Evolutionary conservation across 306 rosid species (phyloP), one percentile per base, ranked within the genome.

Genomic region (Psophocarpus tetragonolobus): DNA sequence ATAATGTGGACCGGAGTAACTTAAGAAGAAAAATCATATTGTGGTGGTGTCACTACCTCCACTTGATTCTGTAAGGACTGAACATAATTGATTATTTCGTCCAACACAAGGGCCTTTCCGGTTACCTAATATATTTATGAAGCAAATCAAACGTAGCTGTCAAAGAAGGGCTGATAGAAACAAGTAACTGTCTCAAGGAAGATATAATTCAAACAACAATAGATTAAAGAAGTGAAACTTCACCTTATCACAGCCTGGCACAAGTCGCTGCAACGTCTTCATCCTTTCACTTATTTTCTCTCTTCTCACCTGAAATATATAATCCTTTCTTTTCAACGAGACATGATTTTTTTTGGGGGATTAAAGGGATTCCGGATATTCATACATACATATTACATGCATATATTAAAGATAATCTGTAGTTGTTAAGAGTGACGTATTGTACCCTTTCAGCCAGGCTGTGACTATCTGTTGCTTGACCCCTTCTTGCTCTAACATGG

Each of bases 391-490:
- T 8, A 53, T 0, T 36, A 71, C 5, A 47, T 68, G 41, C 10
- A 35, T 12, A 57, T 17, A 18, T 53, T 32, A 54, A 36, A 11
- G 30, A 23, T 8, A 56, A 4, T 57, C 12, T 12, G 3, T 27
- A 0, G 70, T 64, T 64, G 47, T 35, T 62, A 15, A 61, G 44
- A 8, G 69, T 63, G 10, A 17, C 17, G 48, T n/a, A 57, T 58
- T 39, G 26, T 87, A 94, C 98, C 93, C 98, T 95, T 82, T 95
- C 98, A 29, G 98, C 97, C 33, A 95, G 93, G 96, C 98, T 95
- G 79, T 95, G 98, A 86, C 93, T 95, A 78, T 95, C 98, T 1
- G 98, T 95, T 33, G 98, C 98, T 73, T 95, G 97, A 70, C 98
- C 98, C 85, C 98, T 92, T 80, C 97, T 88, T 71, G 97, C 98